Conservation (phyloP, 257 asterid species). For the Vinca minor region DNA sequence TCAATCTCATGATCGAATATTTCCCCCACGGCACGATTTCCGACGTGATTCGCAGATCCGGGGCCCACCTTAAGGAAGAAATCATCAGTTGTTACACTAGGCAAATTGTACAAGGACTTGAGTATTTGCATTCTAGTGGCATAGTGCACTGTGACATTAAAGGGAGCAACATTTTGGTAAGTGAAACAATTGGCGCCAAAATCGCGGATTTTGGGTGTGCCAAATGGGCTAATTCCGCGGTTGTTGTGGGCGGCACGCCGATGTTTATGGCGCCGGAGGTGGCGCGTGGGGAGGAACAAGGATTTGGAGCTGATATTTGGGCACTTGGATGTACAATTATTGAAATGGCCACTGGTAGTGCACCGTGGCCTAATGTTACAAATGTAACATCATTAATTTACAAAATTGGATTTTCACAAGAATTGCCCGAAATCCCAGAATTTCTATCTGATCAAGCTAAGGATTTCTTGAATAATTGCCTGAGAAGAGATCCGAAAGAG, state of each 20-base stretch:
- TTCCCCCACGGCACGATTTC: slow-evolving; percentile 37
- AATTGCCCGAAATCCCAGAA: slow-evolving; percentile 45
- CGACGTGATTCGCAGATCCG: slow-evolving; percentile 22
- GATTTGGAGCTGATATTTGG: slow-evolving; percentile 72
- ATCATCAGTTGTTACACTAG: slow-evolving; percentile 26
- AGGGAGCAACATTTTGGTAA: slow-evolving; percentile 49
- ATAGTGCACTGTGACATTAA: slow-evolving; percentile 77
- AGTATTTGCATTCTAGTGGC: slow-evolving; percentile 50
- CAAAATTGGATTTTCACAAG: slow-evolving; percentile 54
- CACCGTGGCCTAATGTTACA: slow-evolving; percentile 52
- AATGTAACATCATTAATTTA: slow-evolving; percentile 27
- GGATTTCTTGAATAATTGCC: slow-evolving; percentile 64
- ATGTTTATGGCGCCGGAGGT: slow-evolving; percentile 83
- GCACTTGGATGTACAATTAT: slow-evolving; percentile 69
- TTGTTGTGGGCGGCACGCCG: slow-evolving; percentile 51
- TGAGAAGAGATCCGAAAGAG: slow-evolving; percentile 37
- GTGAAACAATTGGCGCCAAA: slow-evolving; percentile 30
- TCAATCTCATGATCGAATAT: slow-evolving; percentile 54
- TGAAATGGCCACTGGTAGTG: slow-evolving; percentile 61
- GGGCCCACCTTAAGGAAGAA: slow-evolving; percentile 35
- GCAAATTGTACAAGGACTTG: slow-evolving; percentile 45
- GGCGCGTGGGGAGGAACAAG: slow-evolving; percentile 57
- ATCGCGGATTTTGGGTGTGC: slow-evolving; percentile 77
- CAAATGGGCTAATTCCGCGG: slow-evolving; percentile 12
- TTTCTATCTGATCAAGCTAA: slow-evolving; percentile 41